These are phyloP conservation scores for Lithospermum erythrorhizon DNA, from an alignment of 257 asterid genomes.

Conservation along the genomic window DNA sequence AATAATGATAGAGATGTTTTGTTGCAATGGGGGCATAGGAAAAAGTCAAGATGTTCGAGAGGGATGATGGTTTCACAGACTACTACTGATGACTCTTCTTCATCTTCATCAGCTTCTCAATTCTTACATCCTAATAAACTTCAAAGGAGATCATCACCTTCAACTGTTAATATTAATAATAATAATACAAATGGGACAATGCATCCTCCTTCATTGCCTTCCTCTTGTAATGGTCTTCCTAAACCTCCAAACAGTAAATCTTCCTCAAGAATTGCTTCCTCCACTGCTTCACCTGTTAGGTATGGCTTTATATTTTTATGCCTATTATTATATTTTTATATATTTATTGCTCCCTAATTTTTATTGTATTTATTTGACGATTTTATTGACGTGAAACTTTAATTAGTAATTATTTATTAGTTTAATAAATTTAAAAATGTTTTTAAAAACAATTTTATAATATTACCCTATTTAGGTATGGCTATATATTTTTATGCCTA, in stretches of 20 bases:
- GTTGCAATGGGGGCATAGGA: constrained; percentile 81
- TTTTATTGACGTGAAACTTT: no score
- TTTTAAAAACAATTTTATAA: no score
- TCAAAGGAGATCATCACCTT: constrained; percentile 17
- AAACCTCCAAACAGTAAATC: constrained; percentile 11
- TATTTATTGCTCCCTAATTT: no score
- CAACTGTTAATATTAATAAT: constrained; percentile 7
- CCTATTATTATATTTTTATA: neutral
- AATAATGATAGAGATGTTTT: constrained; percentile 16
- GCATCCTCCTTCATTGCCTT: constrained; percentile 18
- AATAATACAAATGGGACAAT: constrained; percentile 3
- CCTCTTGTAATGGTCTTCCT: constrained; percentile 11
- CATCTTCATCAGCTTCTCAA: constrained; percentile 14
- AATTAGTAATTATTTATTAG: no score
- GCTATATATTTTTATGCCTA: no score
- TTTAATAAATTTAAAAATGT: no score
- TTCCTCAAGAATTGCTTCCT: constrained; percentile 4
- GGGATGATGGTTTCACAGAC: constrained; percentile 24
- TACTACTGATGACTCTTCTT: constrained; percentile 18
- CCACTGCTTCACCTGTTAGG: constrained; percentile 20
- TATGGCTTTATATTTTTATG: neutral
- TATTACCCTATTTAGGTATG: no score
- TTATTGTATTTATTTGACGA: no score
- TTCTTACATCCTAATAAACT: constrained; percentile 13
- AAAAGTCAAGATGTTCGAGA: constrained; percentile 67